Evolutionary conservation across 139 green algal species (phyloP).

Genomic region (Closterium sp.): DNA sequence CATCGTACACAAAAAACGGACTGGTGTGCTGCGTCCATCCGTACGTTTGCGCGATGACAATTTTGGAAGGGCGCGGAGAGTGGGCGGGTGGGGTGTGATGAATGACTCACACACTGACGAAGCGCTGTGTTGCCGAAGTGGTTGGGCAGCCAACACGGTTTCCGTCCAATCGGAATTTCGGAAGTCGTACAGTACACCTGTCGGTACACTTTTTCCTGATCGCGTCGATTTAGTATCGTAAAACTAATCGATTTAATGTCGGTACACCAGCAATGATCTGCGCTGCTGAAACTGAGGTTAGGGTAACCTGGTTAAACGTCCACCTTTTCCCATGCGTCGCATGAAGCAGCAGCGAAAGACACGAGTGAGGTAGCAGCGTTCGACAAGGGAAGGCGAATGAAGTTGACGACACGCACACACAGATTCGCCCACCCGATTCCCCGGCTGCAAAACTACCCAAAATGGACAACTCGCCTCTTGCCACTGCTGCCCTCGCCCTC

Average conservation of each 20-base stretch:
- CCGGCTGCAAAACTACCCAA: not conserved
- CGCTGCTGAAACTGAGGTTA: not conserved
- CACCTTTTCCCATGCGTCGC: not conserved
- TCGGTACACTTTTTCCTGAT: not conserved
- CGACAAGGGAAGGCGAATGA: not conserved
- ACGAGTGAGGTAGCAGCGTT: not conserved
- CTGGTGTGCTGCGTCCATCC: too few species aligned
- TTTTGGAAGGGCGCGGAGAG: not conserved
- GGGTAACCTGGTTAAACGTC: not conserved
- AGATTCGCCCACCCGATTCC: not conserved
- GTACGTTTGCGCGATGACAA: not conserved
- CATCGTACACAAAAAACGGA: too few species aligned
- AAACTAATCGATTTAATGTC: too few species aligned
- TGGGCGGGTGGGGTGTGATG: not conserved
- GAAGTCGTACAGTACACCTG: not conserved
- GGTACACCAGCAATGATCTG: too few species aligned
- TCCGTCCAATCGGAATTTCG: not conserved
- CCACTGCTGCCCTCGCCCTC: not conserved
- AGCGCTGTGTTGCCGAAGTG: not conserved
- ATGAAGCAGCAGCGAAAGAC: not conserved
- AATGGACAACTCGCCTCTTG: not conserved
- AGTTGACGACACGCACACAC: not conserved
- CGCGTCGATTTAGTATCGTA: not conserved
- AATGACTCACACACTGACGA: not conserved
- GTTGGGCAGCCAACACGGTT: not conserved